Conservation (phyloP, 2,329 filamentous ascomycete species). For the Alternaria ethzedia region DNA sequence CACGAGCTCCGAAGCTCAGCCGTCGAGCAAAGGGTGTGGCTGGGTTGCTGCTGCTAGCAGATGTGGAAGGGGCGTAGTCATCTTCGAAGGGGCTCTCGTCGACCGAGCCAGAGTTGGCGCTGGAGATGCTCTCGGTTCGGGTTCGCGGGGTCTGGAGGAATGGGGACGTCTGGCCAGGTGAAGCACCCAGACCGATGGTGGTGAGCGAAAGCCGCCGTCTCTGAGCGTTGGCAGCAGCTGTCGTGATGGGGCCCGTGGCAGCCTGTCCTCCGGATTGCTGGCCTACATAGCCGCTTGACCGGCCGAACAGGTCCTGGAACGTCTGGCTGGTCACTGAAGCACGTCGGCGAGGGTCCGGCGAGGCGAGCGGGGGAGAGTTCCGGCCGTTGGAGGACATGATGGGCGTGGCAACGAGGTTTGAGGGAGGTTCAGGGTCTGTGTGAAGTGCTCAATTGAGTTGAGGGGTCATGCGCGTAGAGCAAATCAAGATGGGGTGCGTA, state of each 20-base stretch:
- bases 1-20: constrained; percentile 87
- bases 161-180: constrained; percentile 52
- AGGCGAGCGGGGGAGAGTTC: constrained; percentile 49
- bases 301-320: constrained; percentile 57
- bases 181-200: constrained; percentile 56
- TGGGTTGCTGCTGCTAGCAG: constrained; percentile 65
- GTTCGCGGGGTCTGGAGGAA: constrained; percentile 48
- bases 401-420: constrained; percentile 3
- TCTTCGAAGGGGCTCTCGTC: constrained; percentile 64
- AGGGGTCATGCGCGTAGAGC: neutral
- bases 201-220: constrained; percentile 58
- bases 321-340: constrained; percentile 57
- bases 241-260: constrained; percentile 55
- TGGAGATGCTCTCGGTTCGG: constrained; percentile 57
- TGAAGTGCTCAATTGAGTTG: constrained; percentile 7
- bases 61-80: constrained; percentile 56
- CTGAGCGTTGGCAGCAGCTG: constrained; percentile 57
- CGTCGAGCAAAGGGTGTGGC: constrained; percentile 80
- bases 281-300: constrained; percentile 43
- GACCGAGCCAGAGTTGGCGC: constrained; percentile 54
- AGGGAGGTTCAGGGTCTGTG: constrained; percentile 2
- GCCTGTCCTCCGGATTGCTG: constrained; percentile 36
- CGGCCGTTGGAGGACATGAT: constrained; percentile 49
- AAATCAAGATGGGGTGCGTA: constrained; percentile 9
- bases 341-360: constrained; percentile 50